These are phyloP conservation scores for Eucalyptus erythrocorys DNA, from an alignment of 345 rosid genomes.

Conservation along the genomic window DNA sequence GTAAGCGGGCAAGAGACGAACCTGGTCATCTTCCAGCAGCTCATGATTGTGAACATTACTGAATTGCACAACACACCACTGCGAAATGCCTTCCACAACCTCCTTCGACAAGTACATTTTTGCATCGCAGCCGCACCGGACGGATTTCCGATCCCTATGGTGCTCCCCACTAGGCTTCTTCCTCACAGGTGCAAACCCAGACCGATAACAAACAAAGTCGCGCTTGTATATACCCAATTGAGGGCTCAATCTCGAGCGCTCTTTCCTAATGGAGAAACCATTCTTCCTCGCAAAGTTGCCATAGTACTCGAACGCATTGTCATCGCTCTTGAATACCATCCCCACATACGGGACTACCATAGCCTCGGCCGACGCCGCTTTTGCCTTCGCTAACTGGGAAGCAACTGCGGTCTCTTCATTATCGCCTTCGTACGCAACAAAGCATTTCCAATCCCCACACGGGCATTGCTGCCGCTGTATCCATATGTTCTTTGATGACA, in stretches of 20 bases:
- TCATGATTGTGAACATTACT: constrained; percentile 96
- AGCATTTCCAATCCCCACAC: constrained; percentile 96
- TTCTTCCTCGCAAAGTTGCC: constrained; percentile 69
- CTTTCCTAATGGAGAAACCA: constrained; percentile 88
- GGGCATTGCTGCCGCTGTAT: constrained; percentile 87
- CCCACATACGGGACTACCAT: constrained; percentile 76
- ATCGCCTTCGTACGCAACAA: constrained; percentile 49
- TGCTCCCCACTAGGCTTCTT: constrained; percentile 86
- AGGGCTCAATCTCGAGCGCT: constrained; percentile 80
- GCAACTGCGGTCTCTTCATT: constrained; percentile 25
- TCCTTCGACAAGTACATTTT: constrained; percentile 79
- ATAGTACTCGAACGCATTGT: constrained; percentile 80
- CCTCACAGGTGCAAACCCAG: constrained; percentile 82
- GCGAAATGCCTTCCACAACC: constrained; percentile 43
- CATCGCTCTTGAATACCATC: constrained; percentile 67
- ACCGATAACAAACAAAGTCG: constrained; percentile 93
- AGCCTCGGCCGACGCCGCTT: constrained; percentile 19
- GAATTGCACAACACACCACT: constrained; percentile 87
- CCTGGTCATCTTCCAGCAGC: constrained; percentile 88
- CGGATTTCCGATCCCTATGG: constrained; percentile 83
- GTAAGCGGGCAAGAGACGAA: constrained; percentile 85
- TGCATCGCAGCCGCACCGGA: constrained; percentile 90
- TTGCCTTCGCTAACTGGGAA: constrained; percentile 34
- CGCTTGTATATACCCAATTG: constrained; percentile 75
- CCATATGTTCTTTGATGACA: constrained; percentile 41